A percentile compares a stretch with the other conserved stretches of the same genome.
phyloP scores from a whole-genome alignment of 1,139 yeast genomes.

The Sugiyamaella xylanicola region DNA sequence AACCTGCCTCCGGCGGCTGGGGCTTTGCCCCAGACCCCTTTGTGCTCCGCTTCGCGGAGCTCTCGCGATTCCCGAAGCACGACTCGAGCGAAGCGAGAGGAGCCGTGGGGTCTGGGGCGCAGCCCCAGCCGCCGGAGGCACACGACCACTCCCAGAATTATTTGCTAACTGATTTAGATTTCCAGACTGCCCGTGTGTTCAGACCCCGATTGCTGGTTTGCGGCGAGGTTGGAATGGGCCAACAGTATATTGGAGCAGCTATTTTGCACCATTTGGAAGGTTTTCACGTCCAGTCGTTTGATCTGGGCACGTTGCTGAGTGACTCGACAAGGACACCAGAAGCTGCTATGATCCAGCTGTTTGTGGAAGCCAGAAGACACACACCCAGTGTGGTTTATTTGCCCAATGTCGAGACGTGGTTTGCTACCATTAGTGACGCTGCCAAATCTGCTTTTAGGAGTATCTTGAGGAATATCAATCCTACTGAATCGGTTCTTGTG shows the following conservation, averaged over 20 bases:
- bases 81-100: neutral
- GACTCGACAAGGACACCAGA: conserved; percentile 86
- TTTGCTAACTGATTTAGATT: conserved; percentile 28
- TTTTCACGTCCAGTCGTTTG: conserved; percentile 83
- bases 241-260: conserved; percentile 83
- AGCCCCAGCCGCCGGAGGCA: neutral
- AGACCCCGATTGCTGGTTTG: conserved; percentile 77
- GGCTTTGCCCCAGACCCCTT: neutral
- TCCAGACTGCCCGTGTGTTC: conserved; percentile 66
- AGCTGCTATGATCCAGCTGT: conserved; percentile 78
- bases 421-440: conserved; percentile 62
- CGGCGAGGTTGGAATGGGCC: conserved; percentile 86
- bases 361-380: conserved; percentile 86
- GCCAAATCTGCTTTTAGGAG: conserved; percentile 74
- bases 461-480: conserved; percentile 64
- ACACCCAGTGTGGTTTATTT: conserved; percentile 84
- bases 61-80: neutral
- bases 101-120: neutral
- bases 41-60: neutral
- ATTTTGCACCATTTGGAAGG: conserved; percentile 83
- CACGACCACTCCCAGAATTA: neutral
- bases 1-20: conserved; percentile 1
- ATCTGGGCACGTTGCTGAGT: conserved; percentile 73
- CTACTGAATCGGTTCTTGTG: conserved; percentile 75
- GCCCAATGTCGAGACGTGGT: conserved; percentile 84